These are phyloP conservation scores for Lactarius evosmus DNA, from an alignment of 768 basidiomycete species.

Conservation along the genomic window DNA sequence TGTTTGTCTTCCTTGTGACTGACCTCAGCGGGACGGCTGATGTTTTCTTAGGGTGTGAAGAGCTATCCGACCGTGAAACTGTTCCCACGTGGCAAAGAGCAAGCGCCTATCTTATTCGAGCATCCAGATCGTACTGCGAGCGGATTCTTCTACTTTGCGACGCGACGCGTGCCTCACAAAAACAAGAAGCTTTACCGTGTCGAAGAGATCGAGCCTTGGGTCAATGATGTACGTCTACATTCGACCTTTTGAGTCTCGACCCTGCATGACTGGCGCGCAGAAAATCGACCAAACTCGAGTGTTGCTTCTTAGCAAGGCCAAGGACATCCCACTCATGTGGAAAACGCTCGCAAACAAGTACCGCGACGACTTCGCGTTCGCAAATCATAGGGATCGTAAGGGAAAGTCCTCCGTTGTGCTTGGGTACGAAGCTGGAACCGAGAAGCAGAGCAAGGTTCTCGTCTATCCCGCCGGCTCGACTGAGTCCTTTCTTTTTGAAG, in stretches of 20 bases:
- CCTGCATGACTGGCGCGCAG: constrained; percentile 29
- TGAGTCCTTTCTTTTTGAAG: constrained; percentile 61
- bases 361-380: constrained; percentile 58
- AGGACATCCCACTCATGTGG: constrained; percentile 76
- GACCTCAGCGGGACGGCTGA: not conserved
- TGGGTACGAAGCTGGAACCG: constrained; percentile 53
- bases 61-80: constrained; percentile 95
- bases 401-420: constrained; percentile 55
- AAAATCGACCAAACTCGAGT: constrained; percentile 49
- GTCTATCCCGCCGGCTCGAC: constrained; percentile 62
- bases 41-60: constrained; percentile 55
- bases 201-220: constrained; percentile 63
- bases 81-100: constrained; percentile 71
- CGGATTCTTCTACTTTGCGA: constrained; percentile 72
- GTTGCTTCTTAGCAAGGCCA: constrained; percentile 71
- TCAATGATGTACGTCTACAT: constrained; percentile 53
- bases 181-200: constrained; percentile 56
- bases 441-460: constrained; percentile 60
- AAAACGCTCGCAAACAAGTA: constrained; percentile 74
- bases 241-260: not conserved
- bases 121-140: constrained; percentile 65
- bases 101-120: constrained; percentile 63
- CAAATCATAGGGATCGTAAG: constrained; percentile 60
- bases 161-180: constrained; percentile 67
- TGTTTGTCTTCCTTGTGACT: constrained; percentile 5